phyloP scores from a whole-genome alignment of 306 rosid species.

The Quercus parvula region DNA sequence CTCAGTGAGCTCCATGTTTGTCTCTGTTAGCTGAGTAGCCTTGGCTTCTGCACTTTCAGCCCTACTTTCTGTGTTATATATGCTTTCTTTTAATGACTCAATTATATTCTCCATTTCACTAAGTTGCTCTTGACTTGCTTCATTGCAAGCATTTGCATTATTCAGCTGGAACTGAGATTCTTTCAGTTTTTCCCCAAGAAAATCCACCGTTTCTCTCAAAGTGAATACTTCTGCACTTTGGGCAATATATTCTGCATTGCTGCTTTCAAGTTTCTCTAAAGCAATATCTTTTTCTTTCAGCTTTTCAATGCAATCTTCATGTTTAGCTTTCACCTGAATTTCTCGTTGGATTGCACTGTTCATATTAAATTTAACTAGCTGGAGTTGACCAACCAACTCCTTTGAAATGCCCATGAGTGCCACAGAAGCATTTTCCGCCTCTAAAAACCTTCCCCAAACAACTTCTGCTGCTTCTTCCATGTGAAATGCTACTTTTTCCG shows the following conservation, averaged over 20 bases:
- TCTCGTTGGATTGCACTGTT: constrained; percentile 57
- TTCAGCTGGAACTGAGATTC: constrained; percentile 42
- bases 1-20: constrained; percentile 81
- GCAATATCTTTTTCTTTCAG: constrained; percentile 53
- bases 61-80: constrained; percentile 54
- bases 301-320: constrained; percentile 42
- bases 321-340: constrained; percentile 49
- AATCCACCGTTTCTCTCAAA: constrained; percentile 58
- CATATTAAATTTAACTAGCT: constrained; percentile 60
- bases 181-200: constrained; percentile 48
- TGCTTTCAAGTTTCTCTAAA: constrained; percentile 41
- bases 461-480: constrained; percentile 91
- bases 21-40: constrained; percentile 70
- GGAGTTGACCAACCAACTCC: constrained; percentile 68
- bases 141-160: constrained; percentile 38
- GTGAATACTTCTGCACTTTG: constrained; percentile 44
- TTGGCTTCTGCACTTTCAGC: constrained; percentile 76
- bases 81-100: constrained; percentile 60
- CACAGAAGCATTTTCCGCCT: constrained; percentile 86
- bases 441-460: constrained; percentile 96
- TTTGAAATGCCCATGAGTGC: constrained; percentile 78
- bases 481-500: constrained; percentile 65
- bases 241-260: constrained; percentile 33
- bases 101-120: constrained; percentile 52
- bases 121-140: constrained; percentile 50